phyloP scores from a whole-genome alignment of 345 rosid species.

The Acer campestre region DNA sequence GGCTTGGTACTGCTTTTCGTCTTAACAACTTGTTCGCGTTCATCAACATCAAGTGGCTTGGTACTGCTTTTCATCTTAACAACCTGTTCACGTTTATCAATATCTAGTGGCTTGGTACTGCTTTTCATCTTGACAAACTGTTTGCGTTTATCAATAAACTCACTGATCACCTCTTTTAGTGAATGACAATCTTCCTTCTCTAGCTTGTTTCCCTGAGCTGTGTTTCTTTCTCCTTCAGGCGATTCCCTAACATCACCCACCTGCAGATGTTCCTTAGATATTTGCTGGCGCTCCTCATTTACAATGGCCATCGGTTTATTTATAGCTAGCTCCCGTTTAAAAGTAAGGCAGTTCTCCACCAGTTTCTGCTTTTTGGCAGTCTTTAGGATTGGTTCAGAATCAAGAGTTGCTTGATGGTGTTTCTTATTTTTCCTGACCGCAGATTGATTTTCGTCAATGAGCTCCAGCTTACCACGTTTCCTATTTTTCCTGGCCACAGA shows the following conservation, averaged over 20 bases:
- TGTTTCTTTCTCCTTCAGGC: conserved; percentile 15
- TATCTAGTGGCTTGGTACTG: conserved; percentile 16
- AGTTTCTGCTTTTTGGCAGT: conserved; percentile 28
- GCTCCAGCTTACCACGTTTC: conserved; percentile 9
- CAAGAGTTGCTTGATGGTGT: not conserved
- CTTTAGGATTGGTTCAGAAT: conserved; percentile 22
- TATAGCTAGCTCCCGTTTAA: not conserved
- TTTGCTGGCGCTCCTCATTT: conserved; percentile 9
- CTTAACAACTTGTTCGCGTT: not conserved
- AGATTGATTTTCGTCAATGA: conserved; percentile 13
- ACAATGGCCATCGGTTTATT: conserved; percentile 7
- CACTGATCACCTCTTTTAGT: not conserved
- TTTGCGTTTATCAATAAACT: conserved; percentile 27
- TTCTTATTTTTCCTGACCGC: conserved; percentile 23
- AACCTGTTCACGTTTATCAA: not conserved
- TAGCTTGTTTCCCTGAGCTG: not conserved
- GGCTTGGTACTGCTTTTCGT: conserved; percentile 19
- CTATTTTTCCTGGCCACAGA: conserved; percentile 20
- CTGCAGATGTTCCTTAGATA: conserved; percentile 17
- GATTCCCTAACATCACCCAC: not conserved
- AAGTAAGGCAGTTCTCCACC: not conserved
- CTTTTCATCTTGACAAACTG: conserved; percentile 23
- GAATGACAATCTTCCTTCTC: conserved; percentile 4
- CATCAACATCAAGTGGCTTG: conserved; percentile 14
- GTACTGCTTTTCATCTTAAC: conserved; percentile 21